These are phyloP conservation scores for Pseudovirgaria hyperparasitica DNA, from an alignment of 2,329 filamentous ascomycete genomes.

Conservation along the genomic window DNA sequence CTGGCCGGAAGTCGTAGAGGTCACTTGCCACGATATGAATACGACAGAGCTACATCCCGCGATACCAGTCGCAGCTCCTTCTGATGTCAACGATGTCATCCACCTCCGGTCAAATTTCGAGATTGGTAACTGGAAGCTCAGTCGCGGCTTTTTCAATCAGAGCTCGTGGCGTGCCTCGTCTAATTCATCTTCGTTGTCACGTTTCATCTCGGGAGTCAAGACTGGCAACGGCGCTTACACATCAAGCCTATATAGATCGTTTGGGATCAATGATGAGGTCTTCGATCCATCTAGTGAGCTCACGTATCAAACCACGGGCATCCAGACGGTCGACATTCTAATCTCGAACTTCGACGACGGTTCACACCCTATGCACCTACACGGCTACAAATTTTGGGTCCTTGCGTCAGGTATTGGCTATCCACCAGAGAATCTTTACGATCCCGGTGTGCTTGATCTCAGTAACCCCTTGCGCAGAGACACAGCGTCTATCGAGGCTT, in stretches of 20 bases:
- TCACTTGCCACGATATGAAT: conserved; percentile 40
- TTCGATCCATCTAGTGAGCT: conserved; percentile 18
- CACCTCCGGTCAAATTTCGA: conserved; percentile 46
- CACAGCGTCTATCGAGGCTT: conserved; percentile 50
- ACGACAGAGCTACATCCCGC: conserved; percentile 34
- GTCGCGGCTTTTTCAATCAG: conserved; percentile 46
- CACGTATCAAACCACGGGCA: conserved; percentile 22
- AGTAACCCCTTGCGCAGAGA: conserved; percentile 48
- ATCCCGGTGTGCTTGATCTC: conserved; percentile 17
- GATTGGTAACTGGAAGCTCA: conserved; percentile 45
- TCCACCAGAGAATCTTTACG: conserved; percentile 12
- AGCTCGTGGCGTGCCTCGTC: conserved; percentile 41
- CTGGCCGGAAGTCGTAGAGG: conserved; percentile 36
- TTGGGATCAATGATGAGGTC: conserved; percentile 12
- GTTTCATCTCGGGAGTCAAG: conserved; percentile 34
- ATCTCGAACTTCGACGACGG: conserved; percentile 22
- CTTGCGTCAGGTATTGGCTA: conserved; percentile 27
- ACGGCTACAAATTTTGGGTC: conserved; percentile 54
- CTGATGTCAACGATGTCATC: conserved; percentile 38
- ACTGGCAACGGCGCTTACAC: conserved; percentile 15
- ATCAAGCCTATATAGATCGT: conserved; percentile 4
- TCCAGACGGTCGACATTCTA: conserved; percentile 23
- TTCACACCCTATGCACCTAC: conserved; percentile 38
- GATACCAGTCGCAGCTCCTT: conserved; percentile 29
- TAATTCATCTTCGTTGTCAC: conserved; percentile 36